Base-by-base conservation (phyloP, 768 basidiomycete genomes). In the Tulasnella sp. region DNA sequence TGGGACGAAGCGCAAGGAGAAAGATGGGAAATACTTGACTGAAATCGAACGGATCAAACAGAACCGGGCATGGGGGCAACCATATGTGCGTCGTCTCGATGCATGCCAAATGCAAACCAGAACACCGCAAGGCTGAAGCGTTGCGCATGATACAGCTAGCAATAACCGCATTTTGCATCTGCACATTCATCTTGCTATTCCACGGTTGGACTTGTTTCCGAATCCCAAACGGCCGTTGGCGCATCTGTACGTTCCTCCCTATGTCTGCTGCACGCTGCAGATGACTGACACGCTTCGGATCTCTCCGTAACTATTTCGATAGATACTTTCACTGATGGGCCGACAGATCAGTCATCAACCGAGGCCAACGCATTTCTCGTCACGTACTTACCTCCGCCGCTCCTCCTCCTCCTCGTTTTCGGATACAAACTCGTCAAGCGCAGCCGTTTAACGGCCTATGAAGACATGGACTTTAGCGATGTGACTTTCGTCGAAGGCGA, bases 361-460 rank as follows among this genome's bases (percentile, higher is more conserved):
- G 44, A 60, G 23, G 56, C 58, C 11, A 17, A 41, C 38, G 43
- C 41, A 19, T 62, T 62, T 48, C 23, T 62, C 15, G 58, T 56
- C 15, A 61, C 54, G 10, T 62, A 61, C 30, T 23, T 62, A 8
- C 51, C 48, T 15, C 15, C 56, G 50, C 64, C 64, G 1, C 11
- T 56, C 3, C 62, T 65, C 45, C 54, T 65, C 17, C 60, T 65
- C 7, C 52, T 61, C 21, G 34, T 65, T 1, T 64, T 65, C 41
- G 63, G 64, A 21, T 65, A 65, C 52, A 65, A 65, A 45, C 61
- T 65, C 19, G 58, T 64, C 51, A 51, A 64, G 32, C 64, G 51
- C 13, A 62, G 54, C 5, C 23, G 21, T 8, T 52, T 56, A 47
- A 51, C 58, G 9, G 21, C 19, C 8, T 32, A 38, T 24, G 30